Conservation (phyloP, 768 basidiomycete species). For the Nidularia sp. region DNA sequence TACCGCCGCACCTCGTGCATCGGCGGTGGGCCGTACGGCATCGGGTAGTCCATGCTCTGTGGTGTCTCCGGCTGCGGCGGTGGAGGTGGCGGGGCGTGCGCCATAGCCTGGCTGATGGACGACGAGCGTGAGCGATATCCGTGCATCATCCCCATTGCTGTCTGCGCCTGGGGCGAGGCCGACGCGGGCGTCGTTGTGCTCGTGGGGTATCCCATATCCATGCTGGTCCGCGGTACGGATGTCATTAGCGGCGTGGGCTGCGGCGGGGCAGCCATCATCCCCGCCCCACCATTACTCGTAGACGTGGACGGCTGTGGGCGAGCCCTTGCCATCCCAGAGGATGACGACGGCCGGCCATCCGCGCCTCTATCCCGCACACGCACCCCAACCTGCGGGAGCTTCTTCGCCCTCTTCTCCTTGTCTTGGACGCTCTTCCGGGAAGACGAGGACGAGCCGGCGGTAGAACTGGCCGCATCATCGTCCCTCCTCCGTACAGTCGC, state of each 20-base stretch:
- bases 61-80: not conserved
- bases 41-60: conserved; percentile 7
- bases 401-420: not conserved
- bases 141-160: not conserved
- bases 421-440: not conserved
- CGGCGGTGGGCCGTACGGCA: conserved; percentile 8
- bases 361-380: not conserved
- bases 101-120: conserved; percentile 10
- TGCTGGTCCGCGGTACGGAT: not conserved
- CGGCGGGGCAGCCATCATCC: no score
- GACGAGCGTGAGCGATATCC: conserved; percentile 21
- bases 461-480: not conserved
- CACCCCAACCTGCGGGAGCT: not conserved
- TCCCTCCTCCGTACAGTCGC: conserved; percentile 1
- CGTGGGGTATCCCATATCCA: not conserved
- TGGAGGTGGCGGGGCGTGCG: conserved; percentile 6
- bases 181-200: not conserved
- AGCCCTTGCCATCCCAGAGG: no score
- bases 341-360: no score
- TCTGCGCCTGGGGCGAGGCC: not conserved
- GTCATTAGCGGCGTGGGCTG: not conserved
- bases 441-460: not conserved
- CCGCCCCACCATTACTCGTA: no score
- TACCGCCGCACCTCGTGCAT: conserved; percentile 9
- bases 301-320: no score